phyloP scores from a whole-genome alignment of 768 basidiomycete species.

The Boletellus sp. region DNA sequence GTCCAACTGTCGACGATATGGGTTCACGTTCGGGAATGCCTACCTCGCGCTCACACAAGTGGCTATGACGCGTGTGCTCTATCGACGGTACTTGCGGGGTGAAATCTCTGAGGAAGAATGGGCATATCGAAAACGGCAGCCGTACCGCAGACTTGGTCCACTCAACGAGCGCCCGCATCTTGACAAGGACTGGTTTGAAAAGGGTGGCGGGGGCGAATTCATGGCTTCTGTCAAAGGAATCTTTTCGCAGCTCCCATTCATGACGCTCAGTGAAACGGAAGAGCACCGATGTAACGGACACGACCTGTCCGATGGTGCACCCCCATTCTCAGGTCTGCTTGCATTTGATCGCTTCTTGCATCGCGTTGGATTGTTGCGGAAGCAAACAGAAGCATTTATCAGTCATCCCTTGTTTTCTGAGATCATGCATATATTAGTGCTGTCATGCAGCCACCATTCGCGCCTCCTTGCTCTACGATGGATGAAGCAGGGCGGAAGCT shows the following conservation, averaged over 20 bases:
- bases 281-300: background rate
- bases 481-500: constrained; percentile 9
- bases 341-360: constrained; percentile 44
- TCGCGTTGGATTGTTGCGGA: constrained; percentile 36
- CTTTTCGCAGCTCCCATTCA: constrained; percentile 43
- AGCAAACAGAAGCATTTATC: constrained; percentile 33
- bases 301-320: constrained; percentile 23
- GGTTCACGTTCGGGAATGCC: constrained; percentile 50
- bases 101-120: constrained; percentile 50
- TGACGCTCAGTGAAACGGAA: constrained; percentile 35
- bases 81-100: constrained; percentile 44
- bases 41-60: constrained; percentile 49
- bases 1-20: constrained; percentile 38
- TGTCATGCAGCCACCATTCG: constrained; percentile 8
- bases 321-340: constrained; percentile 40
- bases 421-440: too few species aligned
- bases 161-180: constrained; percentile 51
- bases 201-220: constrained; percentile 45
- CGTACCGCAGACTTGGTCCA: constrained; percentile 47
- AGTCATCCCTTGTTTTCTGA: constrained; percentile 48
- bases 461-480: constrained; percentile 15
- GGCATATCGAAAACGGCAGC: constrained; percentile 46
- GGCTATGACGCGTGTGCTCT: constrained; percentile 48
- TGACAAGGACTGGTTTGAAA: constrained; percentile 42
- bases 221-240: constrained; percentile 44